Percentiles rank a stretch among this genome's conserved stretches.
Evolutionary conservation across 2,329 filamentous ascomycete species (phyloP).

Genomic region (Metarhizium humberi): DNA sequence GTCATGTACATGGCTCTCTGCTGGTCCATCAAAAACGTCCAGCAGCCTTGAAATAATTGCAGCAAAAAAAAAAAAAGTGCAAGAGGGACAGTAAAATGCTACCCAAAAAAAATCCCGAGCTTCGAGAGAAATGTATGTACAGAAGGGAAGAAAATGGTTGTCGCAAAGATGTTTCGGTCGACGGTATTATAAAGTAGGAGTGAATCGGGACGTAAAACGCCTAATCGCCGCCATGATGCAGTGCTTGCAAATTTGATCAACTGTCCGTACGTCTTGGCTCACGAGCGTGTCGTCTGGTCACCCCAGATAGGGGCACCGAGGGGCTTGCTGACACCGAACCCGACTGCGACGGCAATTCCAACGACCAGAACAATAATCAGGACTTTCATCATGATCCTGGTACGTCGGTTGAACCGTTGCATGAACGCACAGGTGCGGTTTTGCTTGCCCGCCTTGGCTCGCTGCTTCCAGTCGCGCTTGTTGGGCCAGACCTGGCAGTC

Average conservation of each 20-base stretch:
- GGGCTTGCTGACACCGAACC: conserved; percentile 52
- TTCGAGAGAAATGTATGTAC: neutral
- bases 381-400: conserved; percentile 45
- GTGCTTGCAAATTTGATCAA: neutral
- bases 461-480: conserved; percentile 49
- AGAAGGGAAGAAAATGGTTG: neutral
- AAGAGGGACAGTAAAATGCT: neutral
- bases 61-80: neutral
- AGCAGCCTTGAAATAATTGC: neutral
- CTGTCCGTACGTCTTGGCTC: conserved; percentile 9
- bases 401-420: conserved; percentile 43
- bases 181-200: conserved; percentile 3
- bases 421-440: conserved; percentile 43
- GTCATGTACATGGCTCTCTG: conserved; percentile 1
- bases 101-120: neutral
- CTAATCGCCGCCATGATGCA: neutral
- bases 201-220: neutral
- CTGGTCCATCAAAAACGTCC: neutral
- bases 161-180: neutral
- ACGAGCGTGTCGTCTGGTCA: conserved; percentile 11
- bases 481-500: conserved; percentile 53
- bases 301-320: conserved; percentile 51
- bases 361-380: conserved; percentile 41
- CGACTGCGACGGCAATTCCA: conserved; percentile 44
- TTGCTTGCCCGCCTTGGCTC: conserved; percentile 47